Evolutionary conservation across 2,329 filamentous ascomycete species (phyloP).

Genomic region (Epichloe hybrida): DNA sequence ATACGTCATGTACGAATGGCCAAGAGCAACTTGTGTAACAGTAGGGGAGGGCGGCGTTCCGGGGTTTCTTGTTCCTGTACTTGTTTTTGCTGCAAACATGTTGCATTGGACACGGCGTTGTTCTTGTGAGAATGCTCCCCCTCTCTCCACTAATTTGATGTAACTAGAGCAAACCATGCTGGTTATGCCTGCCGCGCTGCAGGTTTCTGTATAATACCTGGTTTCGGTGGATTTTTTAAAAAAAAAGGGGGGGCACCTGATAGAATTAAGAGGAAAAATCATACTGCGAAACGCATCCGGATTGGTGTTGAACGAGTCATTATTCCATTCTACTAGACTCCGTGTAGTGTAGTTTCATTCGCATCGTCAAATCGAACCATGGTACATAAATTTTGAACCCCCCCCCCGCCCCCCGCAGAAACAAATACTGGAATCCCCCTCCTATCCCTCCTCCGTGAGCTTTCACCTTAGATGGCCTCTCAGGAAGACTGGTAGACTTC

Average conservation of each 20-base stretch:
- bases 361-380: too few relatives aligned
- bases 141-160: background rate
- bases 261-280: background rate
- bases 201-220: background rate
- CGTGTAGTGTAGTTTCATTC: too few relatives aligned
- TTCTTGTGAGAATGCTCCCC: background rate
- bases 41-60: background rate
- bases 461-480: too few relatives aligned
- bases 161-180: background rate
- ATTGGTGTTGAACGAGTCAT: too few relatives aligned
- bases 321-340: too few relatives aligned
- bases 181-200: background rate
- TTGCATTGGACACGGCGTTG: background rate
- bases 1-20: background rate
- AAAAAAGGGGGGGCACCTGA: background rate
- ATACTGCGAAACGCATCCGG: background rate
- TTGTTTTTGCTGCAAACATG: background rate
- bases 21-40: background rate
- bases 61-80: background rate
- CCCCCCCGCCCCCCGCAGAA: too few relatives aligned
- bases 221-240: background rate
- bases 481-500: slow-evolving; percentile 34
- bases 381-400: too few relatives aligned
- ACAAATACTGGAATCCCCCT: too few relatives aligned
- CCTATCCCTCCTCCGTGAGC: too few relatives aligned